phyloP scores from a whole-genome alignment of 2,329 filamentous ascomycete species.

The Fusarium illudens region DNA sequence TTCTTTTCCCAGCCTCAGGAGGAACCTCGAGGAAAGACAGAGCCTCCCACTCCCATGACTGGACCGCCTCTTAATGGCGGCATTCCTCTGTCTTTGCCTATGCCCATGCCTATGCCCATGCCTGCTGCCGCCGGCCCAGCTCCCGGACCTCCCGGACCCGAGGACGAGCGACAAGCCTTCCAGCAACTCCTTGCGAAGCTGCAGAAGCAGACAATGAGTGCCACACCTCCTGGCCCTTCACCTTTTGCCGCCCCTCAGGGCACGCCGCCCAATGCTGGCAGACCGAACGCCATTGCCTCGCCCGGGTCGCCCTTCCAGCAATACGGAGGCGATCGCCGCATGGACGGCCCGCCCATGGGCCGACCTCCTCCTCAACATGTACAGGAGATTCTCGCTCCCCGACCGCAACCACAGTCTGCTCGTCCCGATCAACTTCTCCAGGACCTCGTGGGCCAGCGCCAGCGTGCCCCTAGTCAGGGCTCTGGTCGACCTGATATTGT shows the following conservation, averaged over 20 bases:
- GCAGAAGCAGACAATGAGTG: slow-evolving; percentile 63
- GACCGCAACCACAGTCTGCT: slow-evolving; percentile 59
- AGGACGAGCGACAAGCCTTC: slow-evolving; percentile 86
- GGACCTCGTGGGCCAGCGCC: slow-evolving; percentile 67
- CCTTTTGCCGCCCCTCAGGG: slow-evolving; percentile 53
- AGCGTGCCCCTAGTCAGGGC: slow-evolving; percentile 62
- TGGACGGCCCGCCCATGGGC: slow-evolving; percentile 49
- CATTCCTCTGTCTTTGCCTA: slow-evolving; percentile 28
- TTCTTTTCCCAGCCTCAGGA: slow-evolving; percentile 69
- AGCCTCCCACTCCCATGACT: slow-evolving; percentile 56
- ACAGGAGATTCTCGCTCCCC: slow-evolving; percentile 63
- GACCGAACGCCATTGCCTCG: slow-evolving; percentile 54
- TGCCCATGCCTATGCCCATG: slow-evolving; percentile 33
- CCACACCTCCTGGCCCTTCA: slow-evolving; percentile 56
- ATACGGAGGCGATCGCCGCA: slow-evolving; percentile 56
- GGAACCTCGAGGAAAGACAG: slow-evolving; percentile 59
- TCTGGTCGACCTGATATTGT: slow-evolving; percentile 55
- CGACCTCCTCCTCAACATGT: slow-evolving; percentile 52
- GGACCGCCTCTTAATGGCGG: slow-evolving; percentile 32
- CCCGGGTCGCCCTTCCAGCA: slow-evolving; percentile 58
- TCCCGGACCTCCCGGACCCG: slow-evolving; percentile 55
- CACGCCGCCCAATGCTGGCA: slow-evolving; percentile 39
- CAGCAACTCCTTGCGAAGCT: slow-evolving; percentile 84
- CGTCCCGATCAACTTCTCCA: slow-evolving; percentile 69
- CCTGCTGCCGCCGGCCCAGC: slow-evolving; percentile 40